A percentile compares a stretch with the other conserved stretches of the same genome.
phyloP scores from a whole-genome alignment of 2,329 filamentous ascomycete species.

The Colletotrichum theobromicola region DNA sequence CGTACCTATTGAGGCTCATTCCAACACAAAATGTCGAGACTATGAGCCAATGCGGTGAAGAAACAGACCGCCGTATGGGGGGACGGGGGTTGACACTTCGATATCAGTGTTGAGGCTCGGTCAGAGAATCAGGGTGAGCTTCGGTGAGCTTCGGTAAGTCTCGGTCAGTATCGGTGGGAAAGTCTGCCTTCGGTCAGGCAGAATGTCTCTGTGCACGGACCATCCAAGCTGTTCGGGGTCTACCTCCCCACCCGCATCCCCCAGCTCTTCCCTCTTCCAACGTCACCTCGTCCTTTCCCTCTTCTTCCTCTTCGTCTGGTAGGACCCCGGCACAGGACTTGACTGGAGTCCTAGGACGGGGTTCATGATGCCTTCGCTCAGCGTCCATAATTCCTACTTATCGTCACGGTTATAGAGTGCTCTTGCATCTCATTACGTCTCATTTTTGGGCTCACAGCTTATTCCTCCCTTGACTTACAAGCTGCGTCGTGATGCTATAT shows the following conservation, averaged over 20 bases:
- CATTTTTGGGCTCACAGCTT: background rate
- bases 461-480: background rate
- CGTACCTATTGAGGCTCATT: too few species aligned
- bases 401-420: too few species aligned
- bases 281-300: background rate
- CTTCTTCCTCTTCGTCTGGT: background rate
- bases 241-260: background rate
- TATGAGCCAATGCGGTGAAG: too few species aligned
- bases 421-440: background rate
- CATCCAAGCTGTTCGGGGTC: background rate
- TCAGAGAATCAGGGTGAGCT: background rate
- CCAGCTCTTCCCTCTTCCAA: background rate
- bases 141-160: background rate
- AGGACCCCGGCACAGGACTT: background rate
- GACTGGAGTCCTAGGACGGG: background rate
- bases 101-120: background rate
- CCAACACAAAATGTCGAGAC: too few species aligned
- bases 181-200: background rate
- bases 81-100: background rate
- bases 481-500: background rate
- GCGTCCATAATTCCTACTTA: too few species aligned
- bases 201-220: background rate
- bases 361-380: background rate
- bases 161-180: background rate
- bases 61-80: accelerated